phyloP scores from a whole-genome alignment of 192 early-diverging fungal genomes.

The Backusella parvicylindrica region DNA sequence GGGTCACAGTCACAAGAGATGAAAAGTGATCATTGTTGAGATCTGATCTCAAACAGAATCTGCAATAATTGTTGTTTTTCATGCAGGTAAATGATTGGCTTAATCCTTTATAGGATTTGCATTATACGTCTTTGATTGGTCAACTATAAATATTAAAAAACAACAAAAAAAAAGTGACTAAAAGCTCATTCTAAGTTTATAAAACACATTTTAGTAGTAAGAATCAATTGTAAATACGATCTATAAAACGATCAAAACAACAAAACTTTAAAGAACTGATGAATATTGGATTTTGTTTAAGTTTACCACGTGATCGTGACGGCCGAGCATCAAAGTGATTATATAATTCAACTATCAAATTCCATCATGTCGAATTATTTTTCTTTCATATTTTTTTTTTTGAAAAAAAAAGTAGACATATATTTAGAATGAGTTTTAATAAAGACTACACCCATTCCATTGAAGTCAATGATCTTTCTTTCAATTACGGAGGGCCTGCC shows the following conservation, averaged over 20 bases:
- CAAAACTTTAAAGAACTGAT: not conserved
- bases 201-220: too few species aligned
- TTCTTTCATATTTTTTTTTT: not conserved
- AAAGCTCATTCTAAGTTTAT: too few species aligned
- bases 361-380: not conserved
- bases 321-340: not conserved
- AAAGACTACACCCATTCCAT: constrained; percentile 18
- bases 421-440: not conserved
- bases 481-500: constrained; percentile 52
- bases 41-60: not conserved
- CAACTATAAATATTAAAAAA: not conserved
- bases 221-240: too few species aligned
- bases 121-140: not conserved
- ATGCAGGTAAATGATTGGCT: not conserved
- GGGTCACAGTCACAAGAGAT: too few species aligned
- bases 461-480: constrained; percentile 50
- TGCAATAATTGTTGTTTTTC: not conserved
- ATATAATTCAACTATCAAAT: not conserved
- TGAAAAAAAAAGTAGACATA: too few species aligned
- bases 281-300: too few species aligned
- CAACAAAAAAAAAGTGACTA: too few species aligned
- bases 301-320: not conserved
- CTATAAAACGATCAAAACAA: not conserved
- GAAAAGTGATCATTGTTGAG: not conserved
- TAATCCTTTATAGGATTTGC: not conserved